These are phyloP conservation scores for Euphrasia arctica DNA, from an alignment of 305 asterid species.

Conservation along the genomic window DNA sequence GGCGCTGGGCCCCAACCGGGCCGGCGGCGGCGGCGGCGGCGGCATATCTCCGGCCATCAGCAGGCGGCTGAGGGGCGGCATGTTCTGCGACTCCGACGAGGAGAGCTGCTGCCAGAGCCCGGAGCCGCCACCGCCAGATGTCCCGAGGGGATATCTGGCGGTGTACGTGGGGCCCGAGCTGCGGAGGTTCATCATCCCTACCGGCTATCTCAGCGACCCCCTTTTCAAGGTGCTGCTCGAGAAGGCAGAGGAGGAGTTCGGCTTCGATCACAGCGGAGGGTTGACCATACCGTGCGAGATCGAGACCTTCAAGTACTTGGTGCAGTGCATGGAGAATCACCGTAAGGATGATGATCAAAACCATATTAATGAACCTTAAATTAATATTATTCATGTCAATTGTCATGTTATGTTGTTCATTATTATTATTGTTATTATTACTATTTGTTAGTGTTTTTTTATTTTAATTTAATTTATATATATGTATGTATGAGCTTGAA, in stretches of 20 bases:
- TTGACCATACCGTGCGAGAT: constrained; percentile 67
- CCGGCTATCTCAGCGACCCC: constrained; percentile 59
- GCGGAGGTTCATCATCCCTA: constrained; percentile 33
- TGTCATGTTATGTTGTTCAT: background rate
- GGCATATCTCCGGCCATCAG: constrained; percentile 62
- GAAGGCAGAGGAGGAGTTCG: constrained; percentile 77
- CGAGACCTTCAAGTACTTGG: constrained; percentile 28
- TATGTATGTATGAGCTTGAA: no score
- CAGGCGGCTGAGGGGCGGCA: constrained; percentile 36
- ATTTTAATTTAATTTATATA: no score
- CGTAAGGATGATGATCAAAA: constrained; percentile 26
- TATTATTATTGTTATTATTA: background rate
- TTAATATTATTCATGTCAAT: no score
- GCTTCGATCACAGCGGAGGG: constrained; percentile 67
- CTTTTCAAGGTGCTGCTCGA: constrained; percentile 61
- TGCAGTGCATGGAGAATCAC: constrained; percentile 39
- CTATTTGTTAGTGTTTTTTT: no score
- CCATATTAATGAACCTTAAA: constrained; percentile 24
- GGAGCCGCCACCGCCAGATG: constrained; percentile 48
- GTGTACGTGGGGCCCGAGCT: no score
- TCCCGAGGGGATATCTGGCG: constrained; percentile 32
- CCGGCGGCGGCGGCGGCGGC: constrained; percentile 5
- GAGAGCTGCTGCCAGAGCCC: constrained; percentile 53
- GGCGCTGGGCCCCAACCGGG: constrained; percentile 35
- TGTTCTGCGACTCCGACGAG: constrained; percentile 53